Percentiles rank a stretch among this genome's conserved stretches.
phyloP scores from a whole-genome alignment of 2,329 filamentous ascomycete genomes.

The Zasmidium citrigriseum region DNA sequence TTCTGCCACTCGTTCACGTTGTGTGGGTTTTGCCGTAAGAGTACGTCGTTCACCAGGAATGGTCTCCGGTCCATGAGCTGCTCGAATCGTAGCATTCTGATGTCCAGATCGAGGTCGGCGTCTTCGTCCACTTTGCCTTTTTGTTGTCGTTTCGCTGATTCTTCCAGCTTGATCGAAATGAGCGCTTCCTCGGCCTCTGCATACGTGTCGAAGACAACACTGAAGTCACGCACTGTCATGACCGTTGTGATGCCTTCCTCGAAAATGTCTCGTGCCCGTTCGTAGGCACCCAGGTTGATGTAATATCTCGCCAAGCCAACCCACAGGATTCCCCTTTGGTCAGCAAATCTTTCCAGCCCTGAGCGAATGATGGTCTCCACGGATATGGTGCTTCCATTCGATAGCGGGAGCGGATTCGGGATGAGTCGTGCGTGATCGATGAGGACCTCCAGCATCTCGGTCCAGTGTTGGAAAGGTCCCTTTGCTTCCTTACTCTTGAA shows the following conservation, averaged over 20 bases:
- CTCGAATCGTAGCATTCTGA: conserved; percentile 97
- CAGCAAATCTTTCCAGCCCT: conserved; percentile 85
- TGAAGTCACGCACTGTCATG: conserved; percentile 98
- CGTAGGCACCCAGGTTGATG: conserved; percentile 90
- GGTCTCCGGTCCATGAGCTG: conserved; percentile 96
- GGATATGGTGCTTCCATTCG: conserved; percentile 78
- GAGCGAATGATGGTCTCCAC: conserved; percentile 91
- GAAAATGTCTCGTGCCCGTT: conserved; percentile 87
- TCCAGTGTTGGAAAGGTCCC: conserved; percentile 95
- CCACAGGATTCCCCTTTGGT: conserved; percentile 94
- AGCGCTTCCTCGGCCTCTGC: conserved; percentile 96
- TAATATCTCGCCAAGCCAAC: conserved; percentile 93
- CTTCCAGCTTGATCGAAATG: conserved; percentile 87
- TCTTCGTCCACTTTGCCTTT: conserved; percentile 76
- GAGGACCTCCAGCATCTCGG: conserved; percentile 91
- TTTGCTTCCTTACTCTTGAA: conserved; percentile 94
- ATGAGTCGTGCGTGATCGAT: conserved; percentile 72
- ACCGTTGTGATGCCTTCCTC: conserved; percentile 97
- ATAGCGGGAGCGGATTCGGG: conserved; percentile 73
- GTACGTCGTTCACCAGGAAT: conserved; percentile 93
- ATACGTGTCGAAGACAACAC: conserved; percentile 93
- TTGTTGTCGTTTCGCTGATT: conserved; percentile 76
- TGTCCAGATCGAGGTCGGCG: conserved; percentile 90
- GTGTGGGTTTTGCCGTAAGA: conserved; percentile 92
- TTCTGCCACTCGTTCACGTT: conserved; percentile 98